Evolutionary conservation across 1,284 basidiomycete species (phyloP).

Genomic region (Trametes polyzona): DNA sequence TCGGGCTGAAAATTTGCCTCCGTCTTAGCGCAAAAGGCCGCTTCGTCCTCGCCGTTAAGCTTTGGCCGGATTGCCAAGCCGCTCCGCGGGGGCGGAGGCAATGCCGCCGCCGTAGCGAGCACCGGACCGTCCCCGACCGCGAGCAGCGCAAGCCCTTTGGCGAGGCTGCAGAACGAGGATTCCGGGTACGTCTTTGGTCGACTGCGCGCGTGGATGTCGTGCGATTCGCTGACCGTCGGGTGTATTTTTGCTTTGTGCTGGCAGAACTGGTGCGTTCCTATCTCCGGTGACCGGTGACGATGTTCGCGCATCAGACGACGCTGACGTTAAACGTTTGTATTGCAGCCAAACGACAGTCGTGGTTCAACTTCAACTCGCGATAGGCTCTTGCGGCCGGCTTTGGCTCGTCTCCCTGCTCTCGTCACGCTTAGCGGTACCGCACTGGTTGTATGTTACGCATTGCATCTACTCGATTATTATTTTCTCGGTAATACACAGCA

Average conservation of each 20-base stretch:
- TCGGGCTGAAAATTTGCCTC: slow-evolving; percentile 19
- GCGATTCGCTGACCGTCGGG: slow-evolving; percentile 11
- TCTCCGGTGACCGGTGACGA: slow-evolving; percentile 16
- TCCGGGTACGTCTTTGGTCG: slow-evolving; percentile 60
- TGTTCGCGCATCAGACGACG: slow-evolving; percentile 12
- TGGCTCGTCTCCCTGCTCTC: slow-evolving; percentile 22
- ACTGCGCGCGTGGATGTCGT: slow-evolving; percentile 14
- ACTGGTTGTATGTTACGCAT: slow-evolving; percentile 40
- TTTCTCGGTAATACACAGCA: slow-evolving; percentile 35
- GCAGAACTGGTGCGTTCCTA: slow-evolving; percentile 35
- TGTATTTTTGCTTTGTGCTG: slow-evolving; percentile 22
- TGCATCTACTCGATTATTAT: slow-evolving; percentile 40
- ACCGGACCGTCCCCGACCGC: slow-evolving; percentile 49
- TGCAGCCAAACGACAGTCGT: slow-evolving; percentile 83
- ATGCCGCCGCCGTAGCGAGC: slow-evolving; percentile 40
- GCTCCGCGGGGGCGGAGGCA: slow-evolving; percentile 87
- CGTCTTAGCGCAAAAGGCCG: slow-evolving; percentile 74
- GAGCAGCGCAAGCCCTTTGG: slow-evolving; percentile 60
- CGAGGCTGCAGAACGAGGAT: slow-evolving; percentile 80
- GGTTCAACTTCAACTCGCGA: slow-evolving; percentile 81
- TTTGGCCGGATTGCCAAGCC: slow-evolving; percentile 98
- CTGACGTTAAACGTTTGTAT: slow-evolving; percentile 20
- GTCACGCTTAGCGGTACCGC: slow-evolving; percentile 32
- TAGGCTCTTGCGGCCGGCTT: slow-evolving; percentile 63
- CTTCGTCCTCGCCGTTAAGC: slow-evolving; percentile 68